Base-by-base conservation (phyloP, 2,329 filamentous ascomycete genomes). In the Mycogone perniciosa region DNA sequence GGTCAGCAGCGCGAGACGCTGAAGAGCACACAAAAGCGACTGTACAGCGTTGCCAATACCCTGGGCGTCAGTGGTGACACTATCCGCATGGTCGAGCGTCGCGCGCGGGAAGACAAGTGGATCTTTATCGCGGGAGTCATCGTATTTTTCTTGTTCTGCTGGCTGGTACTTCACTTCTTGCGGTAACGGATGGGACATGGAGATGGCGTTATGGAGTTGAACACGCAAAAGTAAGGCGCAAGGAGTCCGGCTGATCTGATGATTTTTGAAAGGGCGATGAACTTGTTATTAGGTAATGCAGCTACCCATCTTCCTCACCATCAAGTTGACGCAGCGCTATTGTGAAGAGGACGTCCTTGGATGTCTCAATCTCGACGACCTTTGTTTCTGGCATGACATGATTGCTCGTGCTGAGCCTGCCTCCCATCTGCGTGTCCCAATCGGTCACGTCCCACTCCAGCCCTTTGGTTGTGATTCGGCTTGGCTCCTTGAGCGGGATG, bases 91-190 rank as follows among this genome's bases (percentile, higher is more conserved):
- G 86, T 99, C 39, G 92, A 97, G 71, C 74, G 93, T 59, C 78
- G 93, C 56, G 90, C 93, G 46, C 87, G 84, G 67, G 88, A 97
- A 74, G 93, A 99, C 67, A 97, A 96, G 71, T 97, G 91, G 90
- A 95, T 99, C 34, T 99, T 99, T 67, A 88, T 87, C 78, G 86
- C 75, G 0, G 90, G 93, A 0, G 89, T 92, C 3, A 70, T 95
- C 5, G 70, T 93, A 34, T 99, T 99, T 68, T 88, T 97, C 62
- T 64, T 80, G 35, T 99, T 99, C 66, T 96, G 92, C 69, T 97
- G 89, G 83, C 71, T 93, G 57, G 90, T 95, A 50, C 66, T 99
- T 64, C 87, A 91, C 70, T 97, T 82, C 65, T 68, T 99, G 70
- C 76, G 88, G 65, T 64, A 56, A 44, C 33, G 34, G n/a, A 31